Conservation (phyloP, 2,329 filamentous ascomycete species). For the Claviceps fusiformis region DNA sequence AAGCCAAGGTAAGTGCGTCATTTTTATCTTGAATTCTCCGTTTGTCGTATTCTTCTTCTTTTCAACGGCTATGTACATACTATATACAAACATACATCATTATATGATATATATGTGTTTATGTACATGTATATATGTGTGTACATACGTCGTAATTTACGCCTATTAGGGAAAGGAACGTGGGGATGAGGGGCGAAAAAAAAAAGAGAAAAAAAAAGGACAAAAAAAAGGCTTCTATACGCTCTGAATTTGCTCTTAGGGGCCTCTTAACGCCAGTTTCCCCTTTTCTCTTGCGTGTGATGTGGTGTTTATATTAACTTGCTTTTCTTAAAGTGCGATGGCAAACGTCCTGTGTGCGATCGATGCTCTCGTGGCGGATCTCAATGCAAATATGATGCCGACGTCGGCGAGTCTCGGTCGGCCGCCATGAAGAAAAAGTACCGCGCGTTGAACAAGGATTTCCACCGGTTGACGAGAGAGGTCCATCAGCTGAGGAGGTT, state of each 20-base stretch:
- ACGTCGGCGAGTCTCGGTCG: slow-evolving; percentile 4
- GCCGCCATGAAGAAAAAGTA: slow-evolving; percentile 5
- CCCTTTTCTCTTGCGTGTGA: not conserved
- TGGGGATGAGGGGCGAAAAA: not conserved
- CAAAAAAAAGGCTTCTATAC: not conserved
- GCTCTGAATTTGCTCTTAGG: not conserved
- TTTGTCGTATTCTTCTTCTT: not conserved
- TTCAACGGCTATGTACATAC: not conserved
- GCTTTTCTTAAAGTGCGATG: slow-evolving; percentile 2
- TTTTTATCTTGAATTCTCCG: not conserved
- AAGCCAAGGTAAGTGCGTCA: slow-evolving; percentile 1
- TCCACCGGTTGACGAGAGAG: not conserved
- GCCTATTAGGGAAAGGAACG: not conserved
- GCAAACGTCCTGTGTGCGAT: slow-evolving; percentile 3
- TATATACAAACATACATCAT: not conserved
- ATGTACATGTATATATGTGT: not conserved
- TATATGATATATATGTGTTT: not conserved
- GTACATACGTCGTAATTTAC: not conserved
- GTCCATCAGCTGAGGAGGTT: not conserved
- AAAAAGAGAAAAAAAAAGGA: no score
- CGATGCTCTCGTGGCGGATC: slow-evolving; percentile 2
- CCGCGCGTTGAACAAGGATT: not conserved
- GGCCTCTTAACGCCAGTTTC: not conserved
- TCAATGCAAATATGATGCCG: slow-evolving; percentile 4
- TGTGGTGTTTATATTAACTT: not conserved